Evolutionary conservation across 179 eudicot species (phyloP).

Genomic region (Carnegiea gigantea): DNA sequence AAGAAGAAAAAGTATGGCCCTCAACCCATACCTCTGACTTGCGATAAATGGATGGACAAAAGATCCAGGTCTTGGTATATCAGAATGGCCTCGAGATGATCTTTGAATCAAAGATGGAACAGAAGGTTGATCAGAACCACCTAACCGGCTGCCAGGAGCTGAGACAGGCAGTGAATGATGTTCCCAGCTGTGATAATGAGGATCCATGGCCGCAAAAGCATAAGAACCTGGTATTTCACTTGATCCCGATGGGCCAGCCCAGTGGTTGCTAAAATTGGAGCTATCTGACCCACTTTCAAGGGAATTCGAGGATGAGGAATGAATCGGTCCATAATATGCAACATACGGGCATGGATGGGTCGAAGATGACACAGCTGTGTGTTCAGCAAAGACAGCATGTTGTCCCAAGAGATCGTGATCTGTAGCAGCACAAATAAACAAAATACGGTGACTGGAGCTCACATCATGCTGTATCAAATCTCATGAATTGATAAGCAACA

Average conservation of each 20-base stretch:
- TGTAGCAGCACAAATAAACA: slow-evolving; percentile 28
- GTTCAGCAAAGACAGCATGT: slow-evolving; percentile 68
- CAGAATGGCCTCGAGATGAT: slow-evolving; percentile 55
- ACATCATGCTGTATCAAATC: neutral
- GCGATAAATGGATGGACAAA: slow-evolving; percentile 55
- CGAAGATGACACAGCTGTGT: slow-evolving; percentile 66
- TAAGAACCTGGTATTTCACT: slow-evolving; percentile 66
- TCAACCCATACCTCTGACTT: slow-evolving; percentile 59
- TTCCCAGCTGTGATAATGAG: slow-evolving; percentile 71
- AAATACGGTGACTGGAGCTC: neutral
- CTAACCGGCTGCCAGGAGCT: slow-evolving; percentile 41
- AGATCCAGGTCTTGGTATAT: slow-evolving; percentile 60
- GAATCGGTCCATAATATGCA: slow-evolving; percentile 75
- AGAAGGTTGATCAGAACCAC: slow-evolving; percentile 60
- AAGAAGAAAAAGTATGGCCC: neutral
- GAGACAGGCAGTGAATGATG: slow-evolving; percentile 55
- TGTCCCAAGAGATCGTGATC: slow-evolving; percentile 88
- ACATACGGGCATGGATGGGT: slow-evolving; percentile 80
- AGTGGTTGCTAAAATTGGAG: slow-evolving; percentile 57
- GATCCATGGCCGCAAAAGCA: slow-evolving; percentile 65
- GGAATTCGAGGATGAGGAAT: slow-evolving; percentile 62
- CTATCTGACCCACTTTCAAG: slow-evolving; percentile 55
- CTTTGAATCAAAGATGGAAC: slow-evolving; percentile 53
- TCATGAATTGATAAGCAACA: neutral
- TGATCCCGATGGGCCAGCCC: slow-evolving; percentile 65